Percentiles rank a stretch among this genome's conserved stretches.
phyloP scores from a whole-genome alignment of 371 early-diverging fungal species.

The Mucor velutinosus region DNA sequence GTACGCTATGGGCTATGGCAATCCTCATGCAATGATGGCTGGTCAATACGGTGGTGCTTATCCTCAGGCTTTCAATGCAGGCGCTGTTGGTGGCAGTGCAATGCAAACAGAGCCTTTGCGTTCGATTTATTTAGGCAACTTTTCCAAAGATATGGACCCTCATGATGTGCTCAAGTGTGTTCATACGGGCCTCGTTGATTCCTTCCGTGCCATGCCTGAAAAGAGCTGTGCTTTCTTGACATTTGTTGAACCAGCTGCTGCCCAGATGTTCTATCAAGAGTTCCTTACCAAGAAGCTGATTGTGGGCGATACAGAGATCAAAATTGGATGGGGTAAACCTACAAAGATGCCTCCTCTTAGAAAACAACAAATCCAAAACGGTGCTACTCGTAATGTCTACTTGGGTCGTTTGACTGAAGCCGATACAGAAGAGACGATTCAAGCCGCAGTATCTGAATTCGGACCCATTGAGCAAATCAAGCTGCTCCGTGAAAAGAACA shows the following conservation, averaged over 20 bases:
- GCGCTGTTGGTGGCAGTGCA: not conserved
- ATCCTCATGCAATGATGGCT: slow-evolving; percentile 1
- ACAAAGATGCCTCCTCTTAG: slow-evolving; percentile 46
- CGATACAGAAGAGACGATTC: slow-evolving; percentile 52
- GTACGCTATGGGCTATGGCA: slow-evolving; percentile 14
- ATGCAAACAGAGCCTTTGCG: slow-evolving; percentile 45
- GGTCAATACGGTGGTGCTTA: slow-evolving; percentile 5
- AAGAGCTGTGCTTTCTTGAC: slow-evolving; percentile 79
- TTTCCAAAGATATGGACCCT: slow-evolving; percentile 57
- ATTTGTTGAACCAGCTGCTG: slow-evolving; percentile 71
- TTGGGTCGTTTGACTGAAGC: slow-evolving; percentile 64
- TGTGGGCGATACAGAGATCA: slow-evolving; percentile 54
- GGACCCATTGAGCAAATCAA: slow-evolving; percentile 73
- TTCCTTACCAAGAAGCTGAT: slow-evolving; percentile 31
- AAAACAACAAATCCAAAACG: slow-evolving; percentile 52
- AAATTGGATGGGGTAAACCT: slow-evolving; percentile 78
- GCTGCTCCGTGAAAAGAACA: slow-evolving; percentile 65
- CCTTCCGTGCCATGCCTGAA: slow-evolving; percentile 64
- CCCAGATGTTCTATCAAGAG: slow-evolving; percentile 58
- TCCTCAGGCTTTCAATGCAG: slow-evolving; percentile 12
- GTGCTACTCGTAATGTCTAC: slow-evolving; percentile 77
- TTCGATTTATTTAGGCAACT: slow-evolving; percentile 78
- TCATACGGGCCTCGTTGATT: slow-evolving; percentile 72
- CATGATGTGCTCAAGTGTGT: slow-evolving; percentile 73
- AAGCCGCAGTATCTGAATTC: slow-evolving; percentile 52